phyloP scores from a whole-genome alignment of 176 grass and related monocot species.

The Triticum dicoccoides region DNA sequence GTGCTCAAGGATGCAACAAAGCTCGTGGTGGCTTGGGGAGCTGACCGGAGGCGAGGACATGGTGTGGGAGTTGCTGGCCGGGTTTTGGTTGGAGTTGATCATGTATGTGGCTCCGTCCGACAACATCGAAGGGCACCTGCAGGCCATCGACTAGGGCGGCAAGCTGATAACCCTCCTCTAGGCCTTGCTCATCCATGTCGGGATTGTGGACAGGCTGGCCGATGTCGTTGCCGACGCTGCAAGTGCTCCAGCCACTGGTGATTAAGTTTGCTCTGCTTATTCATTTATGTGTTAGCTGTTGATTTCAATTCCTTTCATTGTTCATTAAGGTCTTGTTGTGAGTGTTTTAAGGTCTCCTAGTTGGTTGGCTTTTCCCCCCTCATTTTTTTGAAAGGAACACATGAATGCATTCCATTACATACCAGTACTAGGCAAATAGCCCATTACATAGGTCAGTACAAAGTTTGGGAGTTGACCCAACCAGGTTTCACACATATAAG shows the following conservation, averaged over 20 bases:
- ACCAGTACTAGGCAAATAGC: too few species aligned
- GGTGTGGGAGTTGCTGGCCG: background rate
- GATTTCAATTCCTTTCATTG: background rate
- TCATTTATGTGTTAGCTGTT: background rate
- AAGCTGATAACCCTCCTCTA: conserved; percentile 11
- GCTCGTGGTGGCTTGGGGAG: background rate
- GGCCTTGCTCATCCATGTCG: background rate
- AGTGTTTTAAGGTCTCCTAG: too few species aligned
- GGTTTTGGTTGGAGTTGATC: conserved; percentile 5
- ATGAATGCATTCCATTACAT: too few species aligned
- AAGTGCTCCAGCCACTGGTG: background rate
- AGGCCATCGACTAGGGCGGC: conserved; percentile 11
- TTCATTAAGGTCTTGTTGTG: too few species aligned
- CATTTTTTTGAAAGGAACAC: too few species aligned
- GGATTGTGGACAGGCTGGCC: background rate
- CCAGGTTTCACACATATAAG: too few species aligned
- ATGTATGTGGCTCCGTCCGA: background rate
- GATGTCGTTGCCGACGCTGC: background rate
- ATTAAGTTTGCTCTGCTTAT: background rate
- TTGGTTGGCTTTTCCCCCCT: too few species aligned
- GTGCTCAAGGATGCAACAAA: background rate
- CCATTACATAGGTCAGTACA: too few species aligned
- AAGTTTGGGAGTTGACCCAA: too few species aligned
- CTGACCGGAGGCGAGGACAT: background rate
- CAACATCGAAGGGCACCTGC: background rate